Base-by-base conservation (phyloP, 176 grass and related monocot species). In the Stipa capillata region DNA sequence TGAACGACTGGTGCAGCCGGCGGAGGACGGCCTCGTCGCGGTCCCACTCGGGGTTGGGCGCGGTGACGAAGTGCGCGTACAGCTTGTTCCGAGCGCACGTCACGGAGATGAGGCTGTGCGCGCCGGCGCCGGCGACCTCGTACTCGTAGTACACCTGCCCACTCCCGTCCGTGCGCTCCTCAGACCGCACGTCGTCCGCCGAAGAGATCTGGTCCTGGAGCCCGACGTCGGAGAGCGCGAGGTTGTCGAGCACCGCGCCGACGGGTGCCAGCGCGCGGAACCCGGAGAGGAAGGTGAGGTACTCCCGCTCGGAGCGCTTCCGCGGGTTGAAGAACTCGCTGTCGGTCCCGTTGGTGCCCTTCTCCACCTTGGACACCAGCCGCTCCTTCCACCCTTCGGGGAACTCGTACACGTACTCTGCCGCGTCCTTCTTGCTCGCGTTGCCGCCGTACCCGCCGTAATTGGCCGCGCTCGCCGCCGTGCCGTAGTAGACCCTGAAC, bases 321-420 rank as follows among this genome's bases (percentile, higher is more conserved):
- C 75, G 85, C 18, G 93, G 85, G 60, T 97, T 93, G 93, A 89
- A 97, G 90, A 97, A 97, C 74, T 97, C 90, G 51, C 85, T 90
- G 79, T 97, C 87, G 1, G 93, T 97, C 51, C 93, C 93, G 63
- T 97, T 97, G 43, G 93, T 97, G 83, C 93, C 93, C 84, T 97
- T 97, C 86, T 97, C 93, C 23, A 97, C 93, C 65, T 97, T 97
- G 35, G 90, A 97, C 56, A 97, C 87, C 41, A 83, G 87, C 21
- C 90, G 83, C 86, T 97, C 93, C 81, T 97, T 97, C 93, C 93
- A 97, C 34, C 85, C 88, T 11, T 74, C 76, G 0, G 90, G 93
- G 2, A 97, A 82, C 50, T 92, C 85, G 90, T 93, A 97, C n/a
- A 87, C 84, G 79, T 97, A 97, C 85, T 97, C 93, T 42, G 90